These are phyloP conservation scores for Oryza meridionalis DNA, from an alignment of 176 grass and related monocot genomes.

Conservation along the genomic window DNA sequence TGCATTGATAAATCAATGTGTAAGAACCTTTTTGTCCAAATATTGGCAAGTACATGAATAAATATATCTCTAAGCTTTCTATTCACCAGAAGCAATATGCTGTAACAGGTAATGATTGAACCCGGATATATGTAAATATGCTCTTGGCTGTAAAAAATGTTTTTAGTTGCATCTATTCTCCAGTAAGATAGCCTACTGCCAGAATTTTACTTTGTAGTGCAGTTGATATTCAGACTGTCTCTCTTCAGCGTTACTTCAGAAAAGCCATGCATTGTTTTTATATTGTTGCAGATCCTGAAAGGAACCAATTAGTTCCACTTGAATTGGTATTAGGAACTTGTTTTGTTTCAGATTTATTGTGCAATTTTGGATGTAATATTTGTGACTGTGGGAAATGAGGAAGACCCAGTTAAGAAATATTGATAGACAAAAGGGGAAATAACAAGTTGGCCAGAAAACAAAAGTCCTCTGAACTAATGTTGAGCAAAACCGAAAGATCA, in stretches of 20 bases:
- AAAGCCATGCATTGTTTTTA: background rate
- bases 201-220: background rate
- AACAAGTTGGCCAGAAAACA: background rate
- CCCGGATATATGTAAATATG: background rate
- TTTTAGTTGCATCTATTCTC: background rate
- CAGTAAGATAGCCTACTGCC: background rate
- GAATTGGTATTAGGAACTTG: slow-evolving; percentile 1
- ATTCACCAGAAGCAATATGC: slow-evolving; percentile 18
- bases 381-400: slow-evolving; percentile 1
- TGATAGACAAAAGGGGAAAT: background rate
- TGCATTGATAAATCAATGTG: background rate
- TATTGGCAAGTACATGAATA: slow-evolving; percentile 16
- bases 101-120: slow-evolving; percentile 33
- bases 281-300: slow-evolving; percentile 12
- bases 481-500: background rate
- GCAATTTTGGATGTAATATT: slow-evolving; percentile 10
- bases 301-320: background rate
- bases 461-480: background rate
- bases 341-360: slow-evolving; percentile 13
- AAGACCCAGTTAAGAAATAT: slow-evolving; percentile 17
- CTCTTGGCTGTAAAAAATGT: background rate
- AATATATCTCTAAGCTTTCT: slow-evolving; percentile 22
- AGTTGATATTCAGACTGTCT: background rate
- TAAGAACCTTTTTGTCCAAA: background rate
- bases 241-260: slow-evolving; percentile 11